Conservation (phyloP, 2,329 filamentous ascomycete species). For the Calonectria montana region DNA sequence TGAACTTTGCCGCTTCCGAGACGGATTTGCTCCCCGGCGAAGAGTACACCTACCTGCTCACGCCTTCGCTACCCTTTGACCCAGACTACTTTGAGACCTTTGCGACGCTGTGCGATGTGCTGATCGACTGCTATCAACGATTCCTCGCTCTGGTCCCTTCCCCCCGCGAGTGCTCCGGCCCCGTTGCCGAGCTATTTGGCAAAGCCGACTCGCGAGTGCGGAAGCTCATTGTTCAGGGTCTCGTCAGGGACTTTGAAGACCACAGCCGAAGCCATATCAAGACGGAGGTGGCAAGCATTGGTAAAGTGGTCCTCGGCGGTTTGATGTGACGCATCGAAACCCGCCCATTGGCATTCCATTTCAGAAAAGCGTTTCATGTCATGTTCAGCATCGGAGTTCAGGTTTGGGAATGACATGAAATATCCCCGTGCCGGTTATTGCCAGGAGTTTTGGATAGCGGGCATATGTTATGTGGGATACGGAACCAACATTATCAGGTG, state of each 20-base stretch:
- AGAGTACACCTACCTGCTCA: slow-evolving; percentile 88
- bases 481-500: slow-evolving; percentile 1
- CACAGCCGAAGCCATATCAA: slow-evolving; percentile 80
- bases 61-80: slow-evolving; percentile 93
- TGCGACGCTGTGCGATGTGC: slow-evolving; percentile 91
- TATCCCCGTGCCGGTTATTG: slow-evolving; percentile 34
- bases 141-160: slow-evolving; percentile 81
- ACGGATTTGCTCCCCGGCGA: slow-evolving; percentile 81
- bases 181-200: slow-evolving; percentile 84
- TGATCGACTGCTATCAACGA: slow-evolving; percentile 91
- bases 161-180: slow-evolving; percentile 76
- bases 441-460: slow-evolving; percentile 30
- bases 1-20: slow-evolving; percentile 69
- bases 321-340: slow-evolving; percentile 68
- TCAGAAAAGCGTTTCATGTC: slow-evolving; percentile 10
- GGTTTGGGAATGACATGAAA: slow-evolving; percentile 31
- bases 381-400: slow-evolving; percentile 33
- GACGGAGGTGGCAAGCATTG: slow-evolving; percentile 85
- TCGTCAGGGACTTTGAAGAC: slow-evolving; percentile 95
- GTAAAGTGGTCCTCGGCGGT: slow-evolving; percentile 89
- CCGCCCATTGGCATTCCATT: slow-evolving; percentile 7
- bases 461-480: slow-evolving; percentile 3
- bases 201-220: slow-evolving; percentile 89
- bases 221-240: slow-evolving; percentile 88
- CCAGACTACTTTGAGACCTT: slow-evolving; percentile 98